Conservation (phyloP, 768 basidiomycete genomes). For the Suillus decipiens region DNA sequence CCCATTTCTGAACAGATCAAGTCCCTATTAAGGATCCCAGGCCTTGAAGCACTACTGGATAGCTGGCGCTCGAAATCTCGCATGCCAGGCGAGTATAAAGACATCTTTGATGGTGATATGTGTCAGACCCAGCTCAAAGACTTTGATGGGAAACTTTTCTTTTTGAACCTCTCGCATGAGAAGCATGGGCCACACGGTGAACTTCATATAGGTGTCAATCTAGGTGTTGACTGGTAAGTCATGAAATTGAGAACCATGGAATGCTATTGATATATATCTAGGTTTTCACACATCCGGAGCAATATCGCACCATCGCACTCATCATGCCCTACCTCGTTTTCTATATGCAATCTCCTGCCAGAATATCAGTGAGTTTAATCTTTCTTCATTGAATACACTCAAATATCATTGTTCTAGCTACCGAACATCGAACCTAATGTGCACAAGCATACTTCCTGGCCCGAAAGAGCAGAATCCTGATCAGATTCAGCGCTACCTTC, state of each 20-base stretch:
- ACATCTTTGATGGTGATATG: slow-evolving; percentile 33
- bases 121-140: slow-evolving; percentile 19
- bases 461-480: too few relatives aligned
- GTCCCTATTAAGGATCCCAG: slow-evolving; percentile 20
- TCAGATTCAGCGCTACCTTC: too few relatives aligned
- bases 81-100: slow-evolving; percentile 15
- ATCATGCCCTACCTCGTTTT: slow-evolving; percentile 35
- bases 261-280: slow-evolving; percentile 17
- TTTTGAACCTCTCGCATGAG: slow-evolving; percentile 14
- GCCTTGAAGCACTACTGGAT: slow-evolving; percentile 27
- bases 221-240: slow-evolving; percentile 34
- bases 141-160: slow-evolving; percentile 30
- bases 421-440: slow-evolving; percentile 11
- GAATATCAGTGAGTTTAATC: slow-evolving; percentile 22
- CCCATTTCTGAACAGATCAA: too few relatives aligned
- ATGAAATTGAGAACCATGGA: too few relatives aligned
- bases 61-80: slow-evolving; percentile 12
- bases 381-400: too few relatives aligned
- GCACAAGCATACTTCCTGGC: background rate
- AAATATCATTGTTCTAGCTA: too few relatives aligned
- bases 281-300: slow-evolving; percentile 37
- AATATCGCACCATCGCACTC: slow-evolving; percentile 37
- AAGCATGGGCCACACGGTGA: slow-evolving; percentile 24
- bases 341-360: slow-evolving; percentile 31
- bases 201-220: slow-evolving; percentile 27